These are phyloP conservation scores for Sordariomycetes sp. DNA, from an alignment of 2,329 filamentous ascomycete genomes.

Conservation along the genomic window DNA sequence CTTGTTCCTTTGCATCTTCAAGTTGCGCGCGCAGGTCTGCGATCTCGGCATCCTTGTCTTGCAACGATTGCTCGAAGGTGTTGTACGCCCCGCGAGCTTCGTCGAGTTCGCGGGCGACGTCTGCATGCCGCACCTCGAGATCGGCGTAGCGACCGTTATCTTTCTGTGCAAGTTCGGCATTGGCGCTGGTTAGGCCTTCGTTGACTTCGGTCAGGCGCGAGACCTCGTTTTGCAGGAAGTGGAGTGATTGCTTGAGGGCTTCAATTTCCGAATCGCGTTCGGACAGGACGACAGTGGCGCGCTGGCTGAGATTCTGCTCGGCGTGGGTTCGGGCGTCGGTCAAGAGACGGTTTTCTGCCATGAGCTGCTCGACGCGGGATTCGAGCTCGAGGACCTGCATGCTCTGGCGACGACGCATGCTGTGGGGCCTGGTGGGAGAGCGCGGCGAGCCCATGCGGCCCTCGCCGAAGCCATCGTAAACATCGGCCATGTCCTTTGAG, in stretches of 20 bases:
- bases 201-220: conserved; percentile 75
- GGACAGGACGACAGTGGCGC: conserved; percentile 60
- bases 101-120: conserved; percentile 60
- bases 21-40: conserved; percentile 69
- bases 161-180: conserved; percentile 65
- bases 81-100: conserved; percentile 55
- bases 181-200: conserved; percentile 67
- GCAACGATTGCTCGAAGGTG: conserved; percentile 55
- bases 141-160: conserved; percentile 62
- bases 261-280: conserved; percentile 85
- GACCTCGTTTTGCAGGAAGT: conserved; percentile 76
- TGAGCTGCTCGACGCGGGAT: conserved; percentile 71
- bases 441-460: conserved; percentile 77
- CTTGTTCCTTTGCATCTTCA: conserved; percentile 57
- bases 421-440: conserved; percentile 88
- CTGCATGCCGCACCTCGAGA: conserved; percentile 58
- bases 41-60: conserved; percentile 79
- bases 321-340: conserved; percentile 61
- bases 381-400: conserved; percentile 95
- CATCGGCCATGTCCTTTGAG: conserved; percentile 79
- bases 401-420: conserved; percentile 93
- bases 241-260: conserved; percentile 67
- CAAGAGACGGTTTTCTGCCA: conserved; percentile 75
- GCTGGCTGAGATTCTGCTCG: conserved; percentile 56
- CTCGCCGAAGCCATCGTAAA: conserved; percentile 92